A percentile compares a stretch with the other conserved stretches of the same genome.
Evolutionary conservation across 2,329 filamentous ascomycete species (phyloP).

Genomic region (Aspergillus chevalieri): DNA sequence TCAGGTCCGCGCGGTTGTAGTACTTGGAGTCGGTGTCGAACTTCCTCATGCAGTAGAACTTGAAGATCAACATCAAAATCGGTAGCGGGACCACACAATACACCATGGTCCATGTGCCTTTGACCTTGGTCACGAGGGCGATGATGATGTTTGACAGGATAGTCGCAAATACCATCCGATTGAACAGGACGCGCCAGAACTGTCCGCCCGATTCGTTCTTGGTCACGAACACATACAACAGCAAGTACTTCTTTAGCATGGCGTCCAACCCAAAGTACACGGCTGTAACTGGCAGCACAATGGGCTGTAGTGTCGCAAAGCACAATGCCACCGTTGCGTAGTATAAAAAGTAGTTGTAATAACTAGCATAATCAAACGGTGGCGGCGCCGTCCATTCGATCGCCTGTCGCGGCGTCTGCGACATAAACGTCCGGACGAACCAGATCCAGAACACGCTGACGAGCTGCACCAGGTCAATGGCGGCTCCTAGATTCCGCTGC

Average conservation of each 20-base stretch:
- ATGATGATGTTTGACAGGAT: conserved; percentile 74
- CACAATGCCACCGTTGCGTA: conserved; percentile 85
- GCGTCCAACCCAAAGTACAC: conserved; percentile 85
- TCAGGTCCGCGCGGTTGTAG: conserved; percentile 62
- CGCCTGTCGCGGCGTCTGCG: conserved; percentile 80
- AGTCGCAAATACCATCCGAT: conserved; percentile 78
- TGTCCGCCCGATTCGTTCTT: conserved; percentile 93
- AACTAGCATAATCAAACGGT: conserved; percentile 87
- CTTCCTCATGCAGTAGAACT: conserved; percentile 67
- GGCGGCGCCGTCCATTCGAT: conserved; percentile 92
- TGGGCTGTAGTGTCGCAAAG: conserved; percentile 77
- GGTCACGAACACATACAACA: conserved; percentile 91
- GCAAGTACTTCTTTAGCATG: conserved; percentile 88
- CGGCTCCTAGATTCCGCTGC: conserved; percentile 85
- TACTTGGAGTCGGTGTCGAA: conserved; percentile 79
- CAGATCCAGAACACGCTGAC: conserved; percentile 80
- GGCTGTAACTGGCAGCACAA: conserved; percentile 78
- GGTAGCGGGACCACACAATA: conserved; percentile 67
- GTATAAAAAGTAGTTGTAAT: conserved; percentile 97
- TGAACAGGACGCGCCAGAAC: conserved; percentile 88
- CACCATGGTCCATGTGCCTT: conserved; percentile 61
- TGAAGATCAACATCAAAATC: conserved; percentile 74
- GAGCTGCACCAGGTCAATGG: conserved; percentile 87
- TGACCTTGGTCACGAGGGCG: conserved; percentile 67
- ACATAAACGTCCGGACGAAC: conserved; percentile 74